phyloP scores from a whole-genome alignment of 345 rosid species.

The Balakata baccata region DNA sequence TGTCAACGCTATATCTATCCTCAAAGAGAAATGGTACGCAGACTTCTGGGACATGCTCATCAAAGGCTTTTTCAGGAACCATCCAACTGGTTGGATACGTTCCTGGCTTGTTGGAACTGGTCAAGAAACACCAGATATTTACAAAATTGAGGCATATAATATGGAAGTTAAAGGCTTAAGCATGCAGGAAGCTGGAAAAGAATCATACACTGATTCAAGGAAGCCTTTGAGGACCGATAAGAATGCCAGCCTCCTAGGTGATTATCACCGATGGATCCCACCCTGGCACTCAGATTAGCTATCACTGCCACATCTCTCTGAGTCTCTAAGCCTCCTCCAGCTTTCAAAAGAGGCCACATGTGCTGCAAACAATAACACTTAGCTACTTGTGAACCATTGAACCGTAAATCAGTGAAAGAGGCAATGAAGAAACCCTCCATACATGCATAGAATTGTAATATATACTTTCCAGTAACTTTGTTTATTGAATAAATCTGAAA shows the following conservation, averaged over 20 bases:
- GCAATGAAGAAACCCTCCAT: neutral
- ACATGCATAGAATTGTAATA: neutral
- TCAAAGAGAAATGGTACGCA: neutral
- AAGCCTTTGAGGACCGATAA: conserved; percentile 83
- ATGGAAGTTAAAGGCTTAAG: neutral
- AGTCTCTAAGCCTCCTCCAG: conserved; percentile 69
- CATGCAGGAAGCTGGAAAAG: neutral
- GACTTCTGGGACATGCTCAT: neutral
- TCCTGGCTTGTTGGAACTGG: neutral
- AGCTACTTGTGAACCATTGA: no score
- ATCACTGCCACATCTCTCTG: conserved; percentile 75
- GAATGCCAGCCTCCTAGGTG: conserved; percentile 89
- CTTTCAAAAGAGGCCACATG: conserved; percentile 91
- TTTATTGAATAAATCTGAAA: neutral
- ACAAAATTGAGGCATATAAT: neutral
- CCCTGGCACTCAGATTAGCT: conserved; percentile 87
- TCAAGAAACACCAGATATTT: neutral
- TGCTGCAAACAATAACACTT: conserved; percentile 50
- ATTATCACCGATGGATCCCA: conserved; percentile 92
- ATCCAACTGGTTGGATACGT: no score
- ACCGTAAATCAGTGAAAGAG: neutral
- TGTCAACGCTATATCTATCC: neutral
- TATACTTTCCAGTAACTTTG: neutral
- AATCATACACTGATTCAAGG: conserved; percentile 72
- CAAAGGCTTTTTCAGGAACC: neutral